Base-by-base conservation (phyloP, 805 yeast species). In the Lipomyces sp. region DNA sequence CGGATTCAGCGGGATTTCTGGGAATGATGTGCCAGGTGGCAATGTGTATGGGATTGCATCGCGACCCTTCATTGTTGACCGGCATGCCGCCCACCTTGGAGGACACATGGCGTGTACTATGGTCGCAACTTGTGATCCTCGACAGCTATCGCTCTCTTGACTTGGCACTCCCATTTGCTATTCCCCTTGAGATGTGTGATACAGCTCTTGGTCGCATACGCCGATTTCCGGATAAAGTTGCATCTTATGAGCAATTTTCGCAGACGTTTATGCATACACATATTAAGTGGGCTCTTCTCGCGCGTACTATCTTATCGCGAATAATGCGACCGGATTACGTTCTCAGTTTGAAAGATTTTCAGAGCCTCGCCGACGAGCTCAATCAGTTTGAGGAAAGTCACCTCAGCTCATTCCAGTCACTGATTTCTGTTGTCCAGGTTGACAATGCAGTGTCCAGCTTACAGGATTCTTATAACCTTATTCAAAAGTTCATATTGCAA, bases 11-110 rank as follows among this genome's bases (percentile, higher is more conserved):
- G 10, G 65, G 67, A n/a, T 66, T 72, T 15, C 42, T 62, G 15
- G 74, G 74, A 7, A 67, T 66, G 57, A 60, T 71, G 33, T 68
- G 73, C 54, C 73, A 72, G 30, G 65, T 72, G n/a, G 73, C 73
- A 37, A 57, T 62, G 48, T 63, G 71, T 39, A 72, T 73, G 53
- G 77, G 77, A 0, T 68, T 75, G 3, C 76, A 75, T 60, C 67
- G 76, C 2, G 77, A 75, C 58, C 77, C 77, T 3, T 61, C 63
- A 24, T 33, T 60, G 37, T 64, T 65, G 29, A 50, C 62, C 7
- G 63, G 66, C n/a, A 58, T 73, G 30, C 73, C 74, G 5, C 60
- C 62, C 18, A 53, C 56, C 24, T 39, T 67, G 56, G 65, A 61
- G 8, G 63, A 64, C 29, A 50, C 69, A 32, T 70, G 76, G 75